Conservation (phyloP, 306 rosid species). For the Vigna reflexopilosa region DNA sequence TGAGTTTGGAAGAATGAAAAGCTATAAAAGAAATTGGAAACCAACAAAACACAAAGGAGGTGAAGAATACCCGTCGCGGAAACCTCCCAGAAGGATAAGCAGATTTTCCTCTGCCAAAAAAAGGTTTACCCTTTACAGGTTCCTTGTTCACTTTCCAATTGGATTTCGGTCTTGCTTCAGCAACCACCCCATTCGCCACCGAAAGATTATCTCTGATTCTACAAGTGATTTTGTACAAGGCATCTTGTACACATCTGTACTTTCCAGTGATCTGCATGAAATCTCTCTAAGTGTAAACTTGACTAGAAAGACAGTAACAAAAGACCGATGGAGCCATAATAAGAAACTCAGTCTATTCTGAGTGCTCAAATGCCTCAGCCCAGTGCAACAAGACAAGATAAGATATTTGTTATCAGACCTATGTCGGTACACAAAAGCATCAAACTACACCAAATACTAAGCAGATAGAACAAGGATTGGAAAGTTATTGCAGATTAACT, state of each 20-base stretch:
- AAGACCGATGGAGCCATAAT: constrained; percentile 36
- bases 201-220: constrained; percentile 54
- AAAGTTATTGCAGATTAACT: constrained; percentile 15
- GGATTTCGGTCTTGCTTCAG: constrained; percentile 44
- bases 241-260: constrained; percentile 58
- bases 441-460: constrained; percentile 12
- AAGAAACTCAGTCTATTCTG: constrained; percentile 28
- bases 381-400: constrained; percentile 26
- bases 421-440: background rate
- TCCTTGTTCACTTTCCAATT: constrained; percentile 39
- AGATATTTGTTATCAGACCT: constrained; percentile 21
- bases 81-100: constrained; percentile 44
- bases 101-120: constrained; percentile 34
- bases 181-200: constrained; percentile 37
- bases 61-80: constrained; percentile 49
- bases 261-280: constrained; percentile 65
- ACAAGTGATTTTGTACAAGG: constrained; percentile 57
- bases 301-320: constrained; percentile 22
- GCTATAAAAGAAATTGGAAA: constrained; percentile 14
- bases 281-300: constrained; percentile 38
- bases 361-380: constrained; percentile 30
- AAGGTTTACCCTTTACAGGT: constrained; percentile 39
- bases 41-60: constrained; percentile 16
- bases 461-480: constrained; percentile 31
- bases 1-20: constrained; percentile 36